Evolutionary conservation across 805 yeast genomes (phyloP).

Genomic region (Lipomyces spencermartinsiae): DNA sequence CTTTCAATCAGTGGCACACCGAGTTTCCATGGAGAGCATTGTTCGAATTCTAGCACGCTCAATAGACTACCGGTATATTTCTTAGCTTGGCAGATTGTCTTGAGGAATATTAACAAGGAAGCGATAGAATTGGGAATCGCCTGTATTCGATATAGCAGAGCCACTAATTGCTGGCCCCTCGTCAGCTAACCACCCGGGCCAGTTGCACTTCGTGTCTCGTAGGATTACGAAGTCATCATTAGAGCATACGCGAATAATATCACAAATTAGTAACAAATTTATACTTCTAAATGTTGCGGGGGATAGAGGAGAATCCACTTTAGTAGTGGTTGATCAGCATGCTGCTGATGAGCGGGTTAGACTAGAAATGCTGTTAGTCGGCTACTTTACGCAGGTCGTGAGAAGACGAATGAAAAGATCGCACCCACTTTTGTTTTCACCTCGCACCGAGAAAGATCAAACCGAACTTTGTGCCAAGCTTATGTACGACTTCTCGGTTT

Average conservation of each 20-base stretch:
- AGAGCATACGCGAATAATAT: constrained; percentile 33
- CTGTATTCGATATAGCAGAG: constrained; percentile 17
- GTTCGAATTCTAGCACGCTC: background rate
- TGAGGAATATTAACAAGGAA: background rate
- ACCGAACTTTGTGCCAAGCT: constrained; percentile 5
- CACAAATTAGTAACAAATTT: constrained; percentile 69
- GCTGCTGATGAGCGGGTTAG: constrained; percentile 80
- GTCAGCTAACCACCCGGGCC: background rate
- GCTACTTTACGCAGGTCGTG: constrained; percentile 43
- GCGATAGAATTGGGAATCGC: constrained; percentile 16
- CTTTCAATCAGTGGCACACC: background rate
- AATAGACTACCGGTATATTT: background rate
- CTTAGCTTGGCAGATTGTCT: background rate
- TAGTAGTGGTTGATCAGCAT: constrained; percentile 73
- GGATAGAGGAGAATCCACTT: constrained; percentile 40
- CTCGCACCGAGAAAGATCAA: background rate
- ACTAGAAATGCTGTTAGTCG: constrained; percentile 58
- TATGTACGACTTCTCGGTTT: constrained; percentile 35
- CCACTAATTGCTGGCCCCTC: constrained; percentile 13
- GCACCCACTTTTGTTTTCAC: background rate
- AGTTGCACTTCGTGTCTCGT: background rate
- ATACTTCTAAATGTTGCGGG: constrained; percentile 53
- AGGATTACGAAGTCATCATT: constrained; percentile 15
- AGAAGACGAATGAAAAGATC: background rate
- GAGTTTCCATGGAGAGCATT: background rate